Evolutionary conservation across 2,329 filamentous ascomycete genomes (phyloP).

Genomic region (Penicillium sp.): DNA sequence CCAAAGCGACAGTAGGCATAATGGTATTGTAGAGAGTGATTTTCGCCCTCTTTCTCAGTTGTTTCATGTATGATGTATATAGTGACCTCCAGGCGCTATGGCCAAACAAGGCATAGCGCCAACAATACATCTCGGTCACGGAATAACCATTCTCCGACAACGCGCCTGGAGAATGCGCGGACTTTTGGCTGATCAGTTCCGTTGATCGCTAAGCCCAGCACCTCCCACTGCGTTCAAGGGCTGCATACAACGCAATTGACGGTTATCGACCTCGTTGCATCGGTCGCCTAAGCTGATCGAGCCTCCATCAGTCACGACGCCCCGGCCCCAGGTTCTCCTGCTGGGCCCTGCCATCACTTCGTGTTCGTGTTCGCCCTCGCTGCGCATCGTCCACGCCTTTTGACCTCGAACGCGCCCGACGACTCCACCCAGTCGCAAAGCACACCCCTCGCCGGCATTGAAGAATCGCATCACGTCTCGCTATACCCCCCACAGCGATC

Average conservation of each 20-base stretch:
- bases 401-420: slow-evolving; percentile 18
- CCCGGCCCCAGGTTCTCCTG: neutral
- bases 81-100: slow-evolving; percentile 1
- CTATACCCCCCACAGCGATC: neutral
- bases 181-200: slow-evolving; percentile 29
- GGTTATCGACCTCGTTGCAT: slow-evolving; percentile 7
- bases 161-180: slow-evolving; percentile 29
- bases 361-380: slow-evolving; percentile 17
- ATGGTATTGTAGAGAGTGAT: too few relatives aligned
- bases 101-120: neutral
- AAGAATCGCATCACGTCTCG: neutral
- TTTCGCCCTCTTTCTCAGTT: neutral
- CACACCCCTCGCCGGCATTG: neutral
- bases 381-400: slow-evolving; percentile 13
- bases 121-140: neutral
- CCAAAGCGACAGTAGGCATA: too few relatives aligned
- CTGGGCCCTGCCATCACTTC: slow-evolving; percentile 1
- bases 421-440: slow-evolving; percentile 1
- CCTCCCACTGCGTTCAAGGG: slow-evolving; percentile 19
- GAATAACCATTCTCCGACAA: slow-evolving; percentile 19
- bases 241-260: slow-evolving; percentile 24
- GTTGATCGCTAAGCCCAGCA: slow-evolving; percentile 26
- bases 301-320: neutral
- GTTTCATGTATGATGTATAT: neutral
- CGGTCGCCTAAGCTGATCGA: slow-evolving; percentile 8